A percentile compares a stretch with the other conserved stretches of the same genome.
These are phyloP conservation scores for Melanopsichium pennsylvanicum DNA, from an alignment of 1,284 basidiomycete genomes.

Conservation along the genomic window DNA sequence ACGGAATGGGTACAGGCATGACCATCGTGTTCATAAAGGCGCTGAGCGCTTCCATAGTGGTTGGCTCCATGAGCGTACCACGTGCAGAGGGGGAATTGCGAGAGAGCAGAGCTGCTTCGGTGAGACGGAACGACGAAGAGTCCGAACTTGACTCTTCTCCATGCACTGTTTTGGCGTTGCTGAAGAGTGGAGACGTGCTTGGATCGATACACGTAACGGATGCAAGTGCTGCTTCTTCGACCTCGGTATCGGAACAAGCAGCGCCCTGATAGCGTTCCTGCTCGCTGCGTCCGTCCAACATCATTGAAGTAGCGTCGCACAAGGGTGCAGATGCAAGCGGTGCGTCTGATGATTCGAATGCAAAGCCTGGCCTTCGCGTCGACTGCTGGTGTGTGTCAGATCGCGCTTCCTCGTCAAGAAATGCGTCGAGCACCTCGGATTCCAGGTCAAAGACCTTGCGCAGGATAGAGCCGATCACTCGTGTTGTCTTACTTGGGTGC, in stretches of 20 bases:
- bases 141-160: conserved; percentile 25
- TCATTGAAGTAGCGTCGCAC: conserved; percentile 9
- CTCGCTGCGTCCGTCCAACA: conserved; percentile 25
- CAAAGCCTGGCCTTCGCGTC: conserved; percentile 11
- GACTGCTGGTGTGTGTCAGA: neutral
- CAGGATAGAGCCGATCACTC: conserved; percentile 40
- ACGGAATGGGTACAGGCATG: conserved; percentile 48
- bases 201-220: conserved; percentile 14
- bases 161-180: conserved; percentile 21
- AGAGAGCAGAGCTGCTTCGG: conserved; percentile 34
- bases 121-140: conserved; percentile 10
- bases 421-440: conserved; percentile 46
- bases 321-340: conserved; percentile 16
- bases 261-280: conserved; percentile 17
- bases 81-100: conserved; percentile 20
- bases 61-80: conserved; percentile 28
- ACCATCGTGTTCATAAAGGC: conserved; percentile 48
- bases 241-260: conserved; percentile 7
- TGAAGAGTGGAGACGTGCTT: conserved; percentile 26
- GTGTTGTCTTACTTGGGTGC: conserved; percentile 32
- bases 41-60: conserved; percentile 40
- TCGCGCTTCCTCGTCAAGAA: conserved; percentile 17
- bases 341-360: conserved; percentile 22
- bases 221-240: neutral
- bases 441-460: conserved; percentile 44